Evolutionary conservation across 1,284 basidiomycete genomes (phyloP), one percentile per base, ranked within the genome.

Genomic region (Cystobasidium sp.): DNA sequence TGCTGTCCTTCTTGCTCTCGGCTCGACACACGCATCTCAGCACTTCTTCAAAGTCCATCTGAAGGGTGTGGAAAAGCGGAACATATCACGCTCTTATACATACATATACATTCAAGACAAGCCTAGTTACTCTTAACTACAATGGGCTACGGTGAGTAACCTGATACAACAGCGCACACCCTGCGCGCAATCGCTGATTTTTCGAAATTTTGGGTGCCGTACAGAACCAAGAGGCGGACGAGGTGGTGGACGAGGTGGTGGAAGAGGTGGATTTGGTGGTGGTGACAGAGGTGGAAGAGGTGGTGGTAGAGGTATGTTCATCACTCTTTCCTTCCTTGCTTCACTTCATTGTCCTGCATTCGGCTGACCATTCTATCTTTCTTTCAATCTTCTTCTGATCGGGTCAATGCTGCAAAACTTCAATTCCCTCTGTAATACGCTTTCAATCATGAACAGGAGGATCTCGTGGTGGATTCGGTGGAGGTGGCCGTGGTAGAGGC

Each of bases 181-280:
- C 47, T n/a, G 37, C 59, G 37, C 59, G 51, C 56, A 64, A 64
- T 52, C 37, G 69, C 69, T 71, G 69, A 71, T 66, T 66, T 66
- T 66, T 51, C 64, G 20, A 31, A 59, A 61, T 64, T 64, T 69
- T 61, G 43, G 37, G 22, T 63, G 41, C 22, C 14, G 14, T 41
- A 12, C 1, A 22, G 43, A n/a, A 31, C 31, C 86, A 43, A 82
- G 83, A 76, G 80, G 83, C 44, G 80, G 78, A n/a, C 76, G 78
- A 69, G 77, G 79, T 37, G 77, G 80, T 52, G 78, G 78, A 61
- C 78, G 80, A 69, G 77, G 80, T 68, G 80, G 82, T 58, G 81
- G 82, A 76, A 64, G 77, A 31, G 53, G 58, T 49, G 78, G 79
- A 63, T 77, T 78, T 72, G 75, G 69, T 43, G 67, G 75, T 37